Evolutionary conservation across 1,284 basidiomycete species (phyloP).

Genomic region (Pterula multifida): DNA sequence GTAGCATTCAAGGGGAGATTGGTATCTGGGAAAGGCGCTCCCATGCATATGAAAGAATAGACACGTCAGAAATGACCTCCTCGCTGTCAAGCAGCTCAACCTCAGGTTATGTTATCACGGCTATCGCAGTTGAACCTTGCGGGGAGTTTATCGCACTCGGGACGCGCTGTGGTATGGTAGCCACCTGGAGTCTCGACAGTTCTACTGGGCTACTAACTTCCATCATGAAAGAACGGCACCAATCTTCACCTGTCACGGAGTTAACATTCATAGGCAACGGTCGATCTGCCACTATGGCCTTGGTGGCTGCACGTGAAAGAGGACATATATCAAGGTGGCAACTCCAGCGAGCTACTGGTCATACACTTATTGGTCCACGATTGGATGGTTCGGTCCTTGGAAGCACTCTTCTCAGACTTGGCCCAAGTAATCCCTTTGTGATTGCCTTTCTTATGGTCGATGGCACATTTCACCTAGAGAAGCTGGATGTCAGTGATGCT

Average conservation of each 20-base stretch:
- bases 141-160: slow-evolving; percentile 53
- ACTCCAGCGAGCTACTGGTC: slow-evolving; percentile 23
- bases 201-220: slow-evolving; percentile 12
- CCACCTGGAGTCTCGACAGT: slow-evolving; percentile 30
- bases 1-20: slow-evolving; percentile 71
- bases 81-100: slow-evolving; percentile 35
- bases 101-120: slow-evolving; percentile 36
- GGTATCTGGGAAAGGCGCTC: slow-evolving; percentile 47
- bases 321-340: slow-evolving; percentile 45
- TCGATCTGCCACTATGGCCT: slow-evolving; percentile 14
- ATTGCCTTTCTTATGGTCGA: slow-evolving; percentile 50
- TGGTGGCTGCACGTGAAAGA: slow-evolving; percentile 49
- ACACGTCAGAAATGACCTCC: slow-evolving; percentile 37
- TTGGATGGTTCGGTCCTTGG: slow-evolving; percentile 32
- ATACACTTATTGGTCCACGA: slow-evolving; percentile 32
- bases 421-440: slow-evolving; percentile 32
- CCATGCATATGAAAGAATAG: slow-evolving; percentile 33
- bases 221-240: slow-evolving; percentile 10
- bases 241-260: slow-evolving; percentile 19
- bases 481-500: slow-evolving; percentile 30
- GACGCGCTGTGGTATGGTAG: slow-evolving; percentile 47
- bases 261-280: slow-evolving; percentile 17
- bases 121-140: slow-evolving; percentile 42
- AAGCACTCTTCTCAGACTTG: slow-evolving; percentile 33
- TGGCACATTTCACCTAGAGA: slow-evolving; percentile 48